Conservation (phyloP, 1,284 basidiomycete species). For the Ustilago xerochloae region DNA sequence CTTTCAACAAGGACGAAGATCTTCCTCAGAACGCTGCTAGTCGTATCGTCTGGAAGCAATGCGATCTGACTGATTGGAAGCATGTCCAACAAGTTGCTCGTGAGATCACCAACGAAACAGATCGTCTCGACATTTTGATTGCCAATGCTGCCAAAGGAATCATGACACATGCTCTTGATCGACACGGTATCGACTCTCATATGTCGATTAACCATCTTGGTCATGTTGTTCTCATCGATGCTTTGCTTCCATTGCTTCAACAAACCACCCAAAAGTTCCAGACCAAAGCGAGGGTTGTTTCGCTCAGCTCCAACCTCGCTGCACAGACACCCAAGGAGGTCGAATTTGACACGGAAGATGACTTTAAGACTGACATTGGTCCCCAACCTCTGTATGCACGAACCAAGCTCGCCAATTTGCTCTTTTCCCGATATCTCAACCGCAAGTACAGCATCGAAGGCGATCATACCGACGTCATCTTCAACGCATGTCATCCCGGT, state of each 20-base stretch:
- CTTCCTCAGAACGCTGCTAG: constrained; percentile 3
- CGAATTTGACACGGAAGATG: constrained; percentile 8
- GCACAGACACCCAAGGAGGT: constrained; percentile 20
- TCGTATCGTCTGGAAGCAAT: constrained; percentile 25
- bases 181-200: constrained; percentile 33
- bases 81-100: constrained; percentile 23
- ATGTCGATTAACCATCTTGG: constrained; percentile 38
- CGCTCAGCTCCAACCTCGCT: constrained; percentile 33
- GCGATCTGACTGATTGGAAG: constrained; percentile 34
- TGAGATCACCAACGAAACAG: constrained; percentile 21
- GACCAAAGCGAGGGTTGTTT: constrained; percentile 15
- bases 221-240: constrained; percentile 30
- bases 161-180: constrained; percentile 27
- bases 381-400: constrained; percentile 20
- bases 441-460: constrained; percentile 10
- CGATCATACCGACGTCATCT: constrained; percentile 17
- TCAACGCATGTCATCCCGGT: constrained; percentile 34
- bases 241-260: constrained; percentile 16
- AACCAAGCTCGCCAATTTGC: constrained; percentile 27
- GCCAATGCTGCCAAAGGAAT: constrained; percentile 35
- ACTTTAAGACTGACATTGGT: constrained; percentile 25
- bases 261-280: constrained; percentile 18
- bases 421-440: constrained; percentile 24
- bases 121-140: constrained; percentile 29
- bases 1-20: constrained; percentile 23